Percentiles rank a stretch among this genome's conserved stretches.
Evolutionary conservation across 169 alveolate genomes (phyloP).

Genomic region (Cryptosporidium ryanae): DNA sequence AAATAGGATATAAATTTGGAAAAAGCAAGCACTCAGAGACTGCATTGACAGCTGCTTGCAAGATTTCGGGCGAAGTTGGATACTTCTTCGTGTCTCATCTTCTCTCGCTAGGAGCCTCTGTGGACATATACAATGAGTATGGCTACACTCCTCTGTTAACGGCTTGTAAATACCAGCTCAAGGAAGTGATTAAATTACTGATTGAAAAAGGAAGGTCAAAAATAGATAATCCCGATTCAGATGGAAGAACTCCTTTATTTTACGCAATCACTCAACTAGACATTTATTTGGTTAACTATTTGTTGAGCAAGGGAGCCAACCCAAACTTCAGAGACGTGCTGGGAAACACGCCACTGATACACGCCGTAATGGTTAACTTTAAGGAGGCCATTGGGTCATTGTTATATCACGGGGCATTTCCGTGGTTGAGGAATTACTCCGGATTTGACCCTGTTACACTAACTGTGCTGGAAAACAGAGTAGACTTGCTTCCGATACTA

Average conservation of each 20-base stretch:
- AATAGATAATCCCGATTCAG: slow-evolving; percentile 48
- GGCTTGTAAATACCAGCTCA: slow-evolving; percentile 60
- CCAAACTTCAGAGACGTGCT: slow-evolving; percentile 57
- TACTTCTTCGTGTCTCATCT: slow-evolving; percentile 62
- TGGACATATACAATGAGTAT: slow-evolving; percentile 38
- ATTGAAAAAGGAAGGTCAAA: slow-evolving; percentile 50
- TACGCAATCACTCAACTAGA: slow-evolving; percentile 68
- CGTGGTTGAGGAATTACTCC: slow-evolving; percentile 58
- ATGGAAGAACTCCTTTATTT: slow-evolving; percentile 68
- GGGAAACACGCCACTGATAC: slow-evolving; percentile 70
- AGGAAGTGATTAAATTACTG: slow-evolving; percentile 33
- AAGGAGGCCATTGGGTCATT: slow-evolving; percentile 44
- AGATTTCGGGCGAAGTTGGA: slow-evolving; percentile 65
- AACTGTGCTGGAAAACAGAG: slow-evolving; percentile 50
- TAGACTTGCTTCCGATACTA: slow-evolving; percentile 31
- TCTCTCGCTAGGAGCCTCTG: slow-evolving; percentile 66
- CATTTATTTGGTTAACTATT: slow-evolving; percentile 25
- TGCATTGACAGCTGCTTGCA: slow-evolving; percentile 66
- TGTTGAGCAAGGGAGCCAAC: slow-evolving; percentile 58
- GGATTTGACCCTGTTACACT: slow-evolving; percentile 70
- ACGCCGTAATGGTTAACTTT: slow-evolving; percentile 56
- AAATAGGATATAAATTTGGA: slow-evolving; percentile 59
- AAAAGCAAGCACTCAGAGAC: slow-evolving; percentile 61
- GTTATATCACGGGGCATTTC: slow-evolving; percentile 49
- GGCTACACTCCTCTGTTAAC: slow-evolving; percentile 49